A percentile compares a stretch with the other conserved stretches of the same genome.
Conservation (phyloP, 805 yeast genomes). For the Candida vaughaniae region DNA sequence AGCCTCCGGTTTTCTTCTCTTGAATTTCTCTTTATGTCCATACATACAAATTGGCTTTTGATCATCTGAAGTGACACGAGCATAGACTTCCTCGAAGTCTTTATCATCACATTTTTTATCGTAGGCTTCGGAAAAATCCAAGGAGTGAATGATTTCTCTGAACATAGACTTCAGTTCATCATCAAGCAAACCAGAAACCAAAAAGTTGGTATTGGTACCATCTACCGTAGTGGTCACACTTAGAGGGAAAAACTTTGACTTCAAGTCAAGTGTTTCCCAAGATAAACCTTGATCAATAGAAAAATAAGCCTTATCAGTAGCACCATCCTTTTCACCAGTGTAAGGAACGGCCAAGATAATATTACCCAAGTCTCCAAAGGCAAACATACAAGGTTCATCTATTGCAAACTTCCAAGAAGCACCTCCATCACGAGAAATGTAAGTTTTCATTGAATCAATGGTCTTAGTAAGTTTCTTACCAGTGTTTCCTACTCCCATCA, state of each 20-base stretch:
- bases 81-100: slow-evolving; percentile 68
- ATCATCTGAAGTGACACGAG: slow-evolving; percentile 39
- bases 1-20: slow-evolving; percentile 63
- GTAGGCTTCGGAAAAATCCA: slow-evolving; percentile 62
- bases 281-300: slow-evolving; percentile 73
- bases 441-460: slow-evolving; percentile 42
- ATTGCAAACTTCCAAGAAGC: slow-evolving; percentile 61
- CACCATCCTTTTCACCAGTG: slow-evolving; percentile 21
- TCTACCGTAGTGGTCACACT: slow-evolving; percentile 60
- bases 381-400: slow-evolving; percentile 51
- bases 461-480: slow-evolving; percentile 24
- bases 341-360: slow-evolving; percentile 60
- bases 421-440: slow-evolving; percentile 75
- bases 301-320: slow-evolving; percentile 37
- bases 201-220: slow-evolving; percentile 62
- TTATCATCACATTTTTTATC: slow-evolving; percentile 37
- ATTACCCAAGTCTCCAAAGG: slow-evolving; percentile 80
- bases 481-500: slow-evolving; percentile 30
- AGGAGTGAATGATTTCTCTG: slow-evolving; percentile 26
- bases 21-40: slow-evolving; percentile 66
- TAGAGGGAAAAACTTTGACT: slow-evolving; percentile 38
- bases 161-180: slow-evolving; percentile 10
- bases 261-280: slow-evolving; percentile 57
- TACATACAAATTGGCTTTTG: slow-evolving; percentile 52
- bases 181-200: slow-evolving; percentile 45